Evolutionary conservation across 2,329 filamentous ascomycete species (phyloP).

Genomic region (Tolypocladium endophyticum): DNA sequence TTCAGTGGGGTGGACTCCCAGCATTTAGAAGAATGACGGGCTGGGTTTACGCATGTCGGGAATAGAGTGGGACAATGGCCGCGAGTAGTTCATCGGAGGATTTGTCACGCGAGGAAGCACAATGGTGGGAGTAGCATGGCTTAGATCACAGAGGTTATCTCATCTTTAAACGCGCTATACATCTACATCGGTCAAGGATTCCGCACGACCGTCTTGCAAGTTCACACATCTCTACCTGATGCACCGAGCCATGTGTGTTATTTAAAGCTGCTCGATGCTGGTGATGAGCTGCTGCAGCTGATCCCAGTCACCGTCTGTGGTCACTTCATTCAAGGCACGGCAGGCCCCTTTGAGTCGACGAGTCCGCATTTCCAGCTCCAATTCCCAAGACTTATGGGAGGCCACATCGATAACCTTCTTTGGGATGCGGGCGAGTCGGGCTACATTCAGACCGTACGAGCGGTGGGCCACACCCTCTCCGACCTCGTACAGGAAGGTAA

Average conservation of each 20-base stretch:
- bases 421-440: slow-evolving; percentile 73
- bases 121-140: not conserved
- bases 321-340: slow-evolving; percentile 29
- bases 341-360: slow-evolving; percentile 47
- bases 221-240: not conserved
- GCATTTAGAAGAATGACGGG: not conserved
- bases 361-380: slow-evolving; percentile 63
- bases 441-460: slow-evolving; percentile 91
- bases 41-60: not conserved
- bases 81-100: not conserved
- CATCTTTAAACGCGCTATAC: not conserved
- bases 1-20: not conserved
- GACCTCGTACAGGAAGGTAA: slow-evolving; percentile 93
- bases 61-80: not conserved
- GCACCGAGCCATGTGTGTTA: not conserved
- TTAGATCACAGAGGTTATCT: not conserved
- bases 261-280: slow-evolving; percentile 49
- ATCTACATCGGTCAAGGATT: not conserved
- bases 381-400: slow-evolving; percentile 62
- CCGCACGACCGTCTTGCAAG: not conserved
- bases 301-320: slow-evolving; percentile 22
- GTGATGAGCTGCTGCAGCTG: slow-evolving; percentile 42
- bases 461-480: slow-evolving; percentile 85
- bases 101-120: not conserved
- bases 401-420: slow-evolving; percentile 68